These are phyloP conservation scores for Pichia cephalocereana DNA, from an alignment of 805 yeast species.

Conservation along the genomic window DNA sequence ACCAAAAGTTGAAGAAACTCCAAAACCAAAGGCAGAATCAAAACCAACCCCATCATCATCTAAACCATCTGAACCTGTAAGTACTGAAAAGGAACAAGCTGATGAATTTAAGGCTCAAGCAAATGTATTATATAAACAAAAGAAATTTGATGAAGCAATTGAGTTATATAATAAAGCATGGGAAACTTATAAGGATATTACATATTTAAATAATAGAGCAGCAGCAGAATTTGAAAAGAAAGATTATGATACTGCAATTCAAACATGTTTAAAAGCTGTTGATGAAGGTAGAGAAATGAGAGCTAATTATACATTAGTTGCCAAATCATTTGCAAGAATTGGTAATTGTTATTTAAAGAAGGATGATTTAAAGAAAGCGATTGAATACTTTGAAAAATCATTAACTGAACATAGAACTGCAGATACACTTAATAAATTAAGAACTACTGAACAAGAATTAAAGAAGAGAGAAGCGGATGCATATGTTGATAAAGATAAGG, in stretches of 20 bases:
- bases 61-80: slow-evolving; percentile 6
- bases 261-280: slow-evolving; percentile 72
- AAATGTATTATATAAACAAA: slow-evolving; percentile 74
- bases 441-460: slow-evolving; percentile 77
- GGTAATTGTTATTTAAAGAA: slow-evolving; percentile 76
- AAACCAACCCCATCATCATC: slow-evolving; percentile 26
- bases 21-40: not conserved
- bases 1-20: slow-evolving; percentile 7
- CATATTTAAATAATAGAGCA: slow-evolving; percentile 90
- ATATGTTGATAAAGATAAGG: slow-evolving; percentile 83
- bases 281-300: slow-evolving; percentile 84
- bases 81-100: slow-evolving; percentile 39
- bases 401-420: slow-evolving; percentile 97
- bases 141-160: slow-evolving; percentile 89
- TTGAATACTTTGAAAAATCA: slow-evolving; percentile 75
- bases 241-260: slow-evolving; percentile 76
- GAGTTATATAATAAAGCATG: slow-evolving; percentile 79
- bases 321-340: slow-evolving; percentile 87
- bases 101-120: slow-evolving; percentile 76
- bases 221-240: slow-evolving; percentile 98
- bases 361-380: slow-evolving; percentile 65
- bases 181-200: slow-evolving; percentile 72
- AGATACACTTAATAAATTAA: slow-evolving; percentile 78
- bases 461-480: slow-evolving; percentile 69
- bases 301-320: slow-evolving; percentile 85